Evolutionary conservation across 2,329 filamentous ascomycete genomes (phyloP).

Genomic region (Zarea fungicola): DNA sequence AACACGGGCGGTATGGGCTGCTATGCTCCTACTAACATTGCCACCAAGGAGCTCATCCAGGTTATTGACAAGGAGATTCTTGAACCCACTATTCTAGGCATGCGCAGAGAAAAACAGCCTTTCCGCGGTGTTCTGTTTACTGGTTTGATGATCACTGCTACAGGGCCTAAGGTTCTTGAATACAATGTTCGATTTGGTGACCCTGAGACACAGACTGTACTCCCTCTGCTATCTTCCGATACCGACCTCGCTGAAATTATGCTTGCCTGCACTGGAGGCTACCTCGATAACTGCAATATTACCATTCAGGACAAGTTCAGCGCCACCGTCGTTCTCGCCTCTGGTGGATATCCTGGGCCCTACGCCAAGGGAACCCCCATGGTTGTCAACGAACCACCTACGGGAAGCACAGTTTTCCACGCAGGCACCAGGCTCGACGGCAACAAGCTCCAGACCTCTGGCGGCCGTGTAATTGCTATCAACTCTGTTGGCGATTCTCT

Average conservation of each 20-base stretch:
- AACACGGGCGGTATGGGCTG: slow-evolving; percentile 99
- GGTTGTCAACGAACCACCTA: slow-evolving; percentile 39
- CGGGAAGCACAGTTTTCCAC: slow-evolving; percentile 73
- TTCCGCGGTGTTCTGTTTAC: slow-evolving; percentile 77
- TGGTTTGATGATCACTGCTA: slow-evolving; percentile 85
- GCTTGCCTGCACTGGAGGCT: slow-evolving; percentile 74
- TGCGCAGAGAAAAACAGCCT: slow-evolving; percentile 72
- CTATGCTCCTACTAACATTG: slow-evolving; percentile 84
- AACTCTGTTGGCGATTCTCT: slow-evolving; percentile 70
- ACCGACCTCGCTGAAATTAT: slow-evolving; percentile 86
- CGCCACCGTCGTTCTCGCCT: slow-evolving; percentile 89
- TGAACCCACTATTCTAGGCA: slow-evolving; percentile 83
- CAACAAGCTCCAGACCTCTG: slow-evolving; percentile 65
- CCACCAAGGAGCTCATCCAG: slow-evolving; percentile 68
- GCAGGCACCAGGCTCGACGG: slow-evolving; percentile 71
- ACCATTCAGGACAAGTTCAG: slow-evolving; percentile 67
- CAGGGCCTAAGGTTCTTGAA: slow-evolving; percentile 77
- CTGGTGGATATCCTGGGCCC: slow-evolving; percentile 81
- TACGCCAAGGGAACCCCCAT: slow-evolving; percentile 74
- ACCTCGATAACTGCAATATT: slow-evolving; percentile 64
- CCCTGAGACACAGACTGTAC: slow-evolving; percentile 82
- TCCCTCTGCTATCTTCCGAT: slow-evolving; percentile 70
- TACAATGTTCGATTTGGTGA: slow-evolving; percentile 94
- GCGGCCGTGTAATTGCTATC: slow-evolving; percentile 90
- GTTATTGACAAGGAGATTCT: slow-evolving; percentile 76